Percentiles rank a stretch among this genome's conserved stretches.
Conservation (phyloP, 2,329 filamentous ascomycete species). For the Emergomyces pasteurianus region DNA sequence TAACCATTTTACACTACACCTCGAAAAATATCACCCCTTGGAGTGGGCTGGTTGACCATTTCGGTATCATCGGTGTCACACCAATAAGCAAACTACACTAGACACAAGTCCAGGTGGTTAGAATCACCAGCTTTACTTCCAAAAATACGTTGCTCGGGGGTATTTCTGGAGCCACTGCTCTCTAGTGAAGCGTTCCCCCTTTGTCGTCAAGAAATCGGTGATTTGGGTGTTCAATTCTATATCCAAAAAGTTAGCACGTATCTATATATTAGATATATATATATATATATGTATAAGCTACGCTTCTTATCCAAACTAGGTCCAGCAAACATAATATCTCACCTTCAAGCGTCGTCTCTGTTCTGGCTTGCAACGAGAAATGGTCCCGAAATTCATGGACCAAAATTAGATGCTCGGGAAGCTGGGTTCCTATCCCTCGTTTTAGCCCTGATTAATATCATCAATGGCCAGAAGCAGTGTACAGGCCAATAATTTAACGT, state of each 20-base stretch:
- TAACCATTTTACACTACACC: no score
- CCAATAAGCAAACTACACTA: not conserved
- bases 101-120: not conserved
- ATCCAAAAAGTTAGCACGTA: not conserved
- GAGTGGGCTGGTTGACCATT: no score
- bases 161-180: conserved; percentile 2
- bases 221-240: conserved; percentile 1
- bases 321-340: not conserved
- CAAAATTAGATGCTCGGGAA: conserved; percentile 14
- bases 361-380: conserved; percentile 14
- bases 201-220: not conserved
- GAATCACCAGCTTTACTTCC: not conserved
- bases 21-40: no score
- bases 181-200: not conserved
- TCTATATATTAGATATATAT: no score
- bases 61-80: no score
- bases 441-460: not conserved
- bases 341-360: conserved; percentile 13
- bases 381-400: conserved; percentile 16
- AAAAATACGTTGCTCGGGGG: not conserved
- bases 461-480: not conserved
- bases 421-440: conserved; percentile 5
- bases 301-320: not conserved
- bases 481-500: not conserved
- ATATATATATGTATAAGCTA: not conserved